Conservation (phyloP, 2,329 filamentous ascomycete species). For the Tolypocladium tundrense region DNA sequence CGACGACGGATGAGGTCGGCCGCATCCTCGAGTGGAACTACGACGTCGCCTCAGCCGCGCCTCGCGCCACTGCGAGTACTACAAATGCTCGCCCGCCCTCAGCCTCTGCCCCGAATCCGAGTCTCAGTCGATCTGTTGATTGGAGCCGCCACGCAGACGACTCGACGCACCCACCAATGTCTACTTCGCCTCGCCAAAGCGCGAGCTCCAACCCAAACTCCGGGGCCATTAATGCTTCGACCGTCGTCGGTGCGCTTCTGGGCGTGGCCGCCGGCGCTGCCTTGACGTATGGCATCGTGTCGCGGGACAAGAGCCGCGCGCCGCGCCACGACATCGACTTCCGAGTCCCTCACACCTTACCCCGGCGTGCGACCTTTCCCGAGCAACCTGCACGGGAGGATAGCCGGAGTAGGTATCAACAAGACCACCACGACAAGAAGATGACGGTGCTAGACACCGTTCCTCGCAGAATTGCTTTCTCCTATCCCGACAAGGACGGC, state of each 20-base stretch:
- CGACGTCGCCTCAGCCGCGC: constrained; percentile 18
- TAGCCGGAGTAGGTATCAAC: not conserved
- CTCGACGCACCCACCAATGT: not conserved
- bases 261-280: constrained; percentile 61
- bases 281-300: constrained; percentile 60
- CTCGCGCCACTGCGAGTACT: not conserved
- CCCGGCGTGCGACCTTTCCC: constrained; percentile 36
- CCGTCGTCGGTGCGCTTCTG: constrained; percentile 64
- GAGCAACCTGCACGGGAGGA: constrained; percentile 12
- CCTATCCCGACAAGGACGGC: not conserved
- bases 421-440: not conserved
- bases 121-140: not conserved
- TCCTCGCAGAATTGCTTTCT: not conserved
- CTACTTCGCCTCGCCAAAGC: not conserved
- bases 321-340: constrained; percentile 30
- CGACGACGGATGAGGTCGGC: constrained; percentile 18
- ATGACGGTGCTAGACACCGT: not conserved
- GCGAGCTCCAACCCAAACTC: not conserved
- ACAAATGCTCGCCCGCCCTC: not conserved
- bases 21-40: constrained; percentile 41
- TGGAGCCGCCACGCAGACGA: not conserved
- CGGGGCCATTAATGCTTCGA: constrained; percentile 38
- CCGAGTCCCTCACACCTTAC: constrained; percentile 19
- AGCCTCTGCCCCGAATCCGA: not conserved
- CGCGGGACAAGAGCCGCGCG: constrained; percentile 30